These are phyloP conservation scores for Patellifolia procumbens DNA, from an alignment of 179 eudicot genomes.

Conservation along the genomic window DNA sequence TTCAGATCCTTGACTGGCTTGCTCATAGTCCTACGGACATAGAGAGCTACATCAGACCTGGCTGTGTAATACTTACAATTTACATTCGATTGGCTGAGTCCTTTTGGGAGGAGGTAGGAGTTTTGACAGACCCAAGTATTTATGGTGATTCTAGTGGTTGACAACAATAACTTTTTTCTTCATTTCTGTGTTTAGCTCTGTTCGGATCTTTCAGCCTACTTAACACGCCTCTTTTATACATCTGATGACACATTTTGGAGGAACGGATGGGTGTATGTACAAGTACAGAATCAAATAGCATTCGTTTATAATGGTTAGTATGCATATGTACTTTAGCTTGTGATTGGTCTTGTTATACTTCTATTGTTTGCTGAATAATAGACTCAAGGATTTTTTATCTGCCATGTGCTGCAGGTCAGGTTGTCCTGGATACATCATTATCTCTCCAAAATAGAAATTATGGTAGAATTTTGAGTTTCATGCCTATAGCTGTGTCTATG, in stretches of 20 bases:
- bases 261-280: slow-evolving; percentile 53
- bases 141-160: background rate
- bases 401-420: slow-evolving; percentile 37
- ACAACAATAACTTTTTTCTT: slow-evolving; percentile 16
- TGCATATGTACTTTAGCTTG: slow-evolving; percentile 1
- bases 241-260: slow-evolving; percentile 46
- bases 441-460: slow-evolving; percentile 27
- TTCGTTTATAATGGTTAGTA: slow-evolving; percentile 45
- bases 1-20: too few relatives aligned
- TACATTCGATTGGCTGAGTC: slow-evolving; percentile 49
- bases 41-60: slow-evolving; percentile 63
- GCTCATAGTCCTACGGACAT: slow-evolving; percentile 57
- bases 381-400: background rate
- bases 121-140: background rate
- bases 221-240: slow-evolving; percentile 42
- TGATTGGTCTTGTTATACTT: background rate
- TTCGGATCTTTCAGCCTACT: slow-evolving; percentile 46
- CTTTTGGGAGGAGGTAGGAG: slow-evolving; percentile 54
- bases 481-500: slow-evolving; percentile 50
- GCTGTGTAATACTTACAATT: slow-evolving; percentile 50
- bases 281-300: too few relatives aligned
- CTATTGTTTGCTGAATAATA: background rate
- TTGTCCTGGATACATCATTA: too few relatives aligned
- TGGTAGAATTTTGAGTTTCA: slow-evolving; percentile 39
- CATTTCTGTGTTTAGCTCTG: slow-evolving; percentile 36